Conservation (phyloP, 345 rosid genomes). For the Citrus trifoliata region DNA sequence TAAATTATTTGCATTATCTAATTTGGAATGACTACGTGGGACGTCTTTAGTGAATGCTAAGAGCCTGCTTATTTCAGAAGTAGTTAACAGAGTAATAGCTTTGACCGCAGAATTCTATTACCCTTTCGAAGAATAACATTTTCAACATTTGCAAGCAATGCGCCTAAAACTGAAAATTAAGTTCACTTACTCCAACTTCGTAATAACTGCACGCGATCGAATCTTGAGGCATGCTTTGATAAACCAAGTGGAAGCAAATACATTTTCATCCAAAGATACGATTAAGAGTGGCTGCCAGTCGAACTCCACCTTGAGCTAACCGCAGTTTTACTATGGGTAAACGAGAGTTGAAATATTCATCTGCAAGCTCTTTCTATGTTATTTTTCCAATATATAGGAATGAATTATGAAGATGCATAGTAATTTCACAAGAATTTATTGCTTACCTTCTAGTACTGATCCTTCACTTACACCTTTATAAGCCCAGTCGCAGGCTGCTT, state of each 20-base stretch:
- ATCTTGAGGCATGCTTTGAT: not conserved
- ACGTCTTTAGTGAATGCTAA: not conserved
- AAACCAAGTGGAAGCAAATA: not conserved
- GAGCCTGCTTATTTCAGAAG: not conserved
- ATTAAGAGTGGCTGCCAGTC: constrained; percentile 82
- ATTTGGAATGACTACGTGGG: not conserved
- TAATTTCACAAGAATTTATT: not conserved
- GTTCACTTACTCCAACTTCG: too few species aligned
- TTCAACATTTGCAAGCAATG: not conserved
- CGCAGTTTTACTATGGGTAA: constrained; percentile 56
- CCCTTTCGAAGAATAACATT: not conserved
- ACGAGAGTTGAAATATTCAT: constrained; percentile 74
- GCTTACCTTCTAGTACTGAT: constrained; percentile 55
- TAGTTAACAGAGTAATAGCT: not conserved
- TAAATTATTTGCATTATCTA: not conserved
- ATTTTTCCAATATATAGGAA: constrained; percentile 1
- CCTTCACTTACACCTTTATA: constrained; percentile 67
- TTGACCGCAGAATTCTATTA: not conserved
- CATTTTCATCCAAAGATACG: constrained; percentile 46
- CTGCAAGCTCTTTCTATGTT: constrained; percentile 33
- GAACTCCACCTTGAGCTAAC: constrained; percentile 84
- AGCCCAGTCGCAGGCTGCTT: constrained; percentile 89
- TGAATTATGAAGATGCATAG: not conserved
- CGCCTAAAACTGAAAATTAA: not conserved
- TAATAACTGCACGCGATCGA: not conserved